phyloP scores from a whole-genome alignment of 495 filamentous ascomycete genomes.

The Choiromyces venosus region DNA sequence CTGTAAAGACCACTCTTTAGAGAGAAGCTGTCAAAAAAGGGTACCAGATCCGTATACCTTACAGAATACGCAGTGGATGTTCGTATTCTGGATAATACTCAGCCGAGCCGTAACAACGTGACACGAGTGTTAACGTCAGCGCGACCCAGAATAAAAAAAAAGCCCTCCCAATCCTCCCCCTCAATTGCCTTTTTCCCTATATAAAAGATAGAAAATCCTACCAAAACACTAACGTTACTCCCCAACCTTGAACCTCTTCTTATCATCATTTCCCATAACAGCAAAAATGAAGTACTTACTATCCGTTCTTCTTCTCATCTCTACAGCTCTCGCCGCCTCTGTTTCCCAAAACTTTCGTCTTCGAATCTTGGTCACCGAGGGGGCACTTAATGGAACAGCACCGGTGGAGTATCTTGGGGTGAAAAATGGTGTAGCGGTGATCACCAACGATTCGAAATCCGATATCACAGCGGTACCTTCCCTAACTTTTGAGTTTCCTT shows the following conservation, averaged over 20 bases:
- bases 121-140: not conserved
- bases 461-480: not conserved
- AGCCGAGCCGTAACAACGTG: not conserved
- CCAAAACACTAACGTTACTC: not conserved
- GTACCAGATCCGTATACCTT: not conserved
- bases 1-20: not conserved
- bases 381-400: not conserved
- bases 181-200: not conserved
- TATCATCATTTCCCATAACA: not conserved
- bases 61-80: not conserved
- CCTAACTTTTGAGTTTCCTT: not conserved
- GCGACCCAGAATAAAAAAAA: not conserved
- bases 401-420: not conserved
- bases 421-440: not conserved
- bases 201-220: not conserved
- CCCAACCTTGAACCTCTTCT: not conserved
- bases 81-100: not conserved
- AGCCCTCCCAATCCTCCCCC: not conserved
- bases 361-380: not conserved
- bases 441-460: not conserved
- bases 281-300: not conserved
- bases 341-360: not conserved
- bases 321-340: not conserved
- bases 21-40: not conserved
- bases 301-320: not conserved